phyloP scores from a whole-genome alignment of 306 rosid species.

The Vigna reflexopilosa region DNA sequence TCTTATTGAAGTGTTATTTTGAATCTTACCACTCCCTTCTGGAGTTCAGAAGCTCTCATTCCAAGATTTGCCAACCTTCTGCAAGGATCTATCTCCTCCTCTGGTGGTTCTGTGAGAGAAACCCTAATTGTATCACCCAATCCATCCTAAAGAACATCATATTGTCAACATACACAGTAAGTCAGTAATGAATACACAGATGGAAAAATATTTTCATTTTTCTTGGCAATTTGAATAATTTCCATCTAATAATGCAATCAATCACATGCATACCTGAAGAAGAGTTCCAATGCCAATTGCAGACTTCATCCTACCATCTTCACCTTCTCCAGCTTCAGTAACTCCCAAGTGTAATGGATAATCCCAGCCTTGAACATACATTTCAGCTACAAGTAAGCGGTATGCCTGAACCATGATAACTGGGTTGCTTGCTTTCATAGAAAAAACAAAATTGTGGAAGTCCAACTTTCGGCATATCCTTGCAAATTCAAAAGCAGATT shows the following conservation, averaged over 20 bases:
- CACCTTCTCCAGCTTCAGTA: conserved; percentile 99
- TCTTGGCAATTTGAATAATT: neutral
- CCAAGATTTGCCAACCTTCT: conserved; percentile 90
- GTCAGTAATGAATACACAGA: conserved; percentile 22
- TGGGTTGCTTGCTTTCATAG: conserved; percentile 99
- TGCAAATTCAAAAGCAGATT: conserved; percentile 99
- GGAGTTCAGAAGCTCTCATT: conserved; percentile 79
- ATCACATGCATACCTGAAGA: conserved; percentile 76
- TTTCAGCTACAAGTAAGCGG: conserved; percentile 93
- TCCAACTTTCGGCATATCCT: conserved; percentile 95
- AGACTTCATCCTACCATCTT: conserved; percentile 99
- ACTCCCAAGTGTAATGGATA: conserved; percentile 98
- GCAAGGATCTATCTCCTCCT: conserved; percentile 99
- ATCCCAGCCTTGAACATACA: conserved; percentile 98
- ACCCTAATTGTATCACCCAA: conserved; percentile 97
- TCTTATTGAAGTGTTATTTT: conserved; percentile 34
- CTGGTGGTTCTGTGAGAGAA: conserved; percentile 97
- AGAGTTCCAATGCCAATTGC: conserved; percentile 99
- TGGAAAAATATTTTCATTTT: conserved; percentile 26
- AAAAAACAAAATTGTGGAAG: conserved; percentile 89
- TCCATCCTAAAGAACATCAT: conserved; percentile 73
- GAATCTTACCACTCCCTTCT: conserved; percentile 93
- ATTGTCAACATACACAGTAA: conserved; percentile 18
- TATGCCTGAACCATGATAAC: conserved; percentile 99
- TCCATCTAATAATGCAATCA: conserved; percentile 4